Evolutionary conservation across 192 early-diverging fungal genomes (phyloP).

Genomic region (Entophlyctis luteolus): DNA sequence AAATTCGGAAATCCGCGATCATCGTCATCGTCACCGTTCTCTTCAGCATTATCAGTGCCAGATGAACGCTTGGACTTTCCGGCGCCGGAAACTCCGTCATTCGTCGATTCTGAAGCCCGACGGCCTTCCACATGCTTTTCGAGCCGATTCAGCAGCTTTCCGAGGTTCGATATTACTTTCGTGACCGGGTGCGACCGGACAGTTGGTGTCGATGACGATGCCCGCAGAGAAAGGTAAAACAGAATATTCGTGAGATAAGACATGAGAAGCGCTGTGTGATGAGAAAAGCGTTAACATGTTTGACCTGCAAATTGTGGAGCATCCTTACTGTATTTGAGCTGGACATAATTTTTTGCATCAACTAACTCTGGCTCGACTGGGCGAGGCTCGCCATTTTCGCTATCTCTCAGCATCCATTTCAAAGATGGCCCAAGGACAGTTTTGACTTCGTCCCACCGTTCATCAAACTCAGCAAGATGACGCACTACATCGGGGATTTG

Average conservation of each 20-base stretch:
- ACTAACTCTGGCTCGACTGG: not conserved
- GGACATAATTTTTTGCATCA: constrained; percentile 34
- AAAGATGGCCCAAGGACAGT: constrained; percentile 30
- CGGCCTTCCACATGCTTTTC: constrained; percentile 58
- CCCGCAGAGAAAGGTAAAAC: constrained; percentile 70
- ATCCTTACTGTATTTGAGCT: constrained; percentile 38
- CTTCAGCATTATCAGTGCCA: constrained; percentile 15
- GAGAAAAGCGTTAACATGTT: not conserved
- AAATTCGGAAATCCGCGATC: constrained; percentile 16
- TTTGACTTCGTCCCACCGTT: constrained; percentile 36
- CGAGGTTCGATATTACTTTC: constrained; percentile 68
- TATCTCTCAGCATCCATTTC: constrained; percentile 38
- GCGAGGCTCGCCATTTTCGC: constrained; percentile 2
- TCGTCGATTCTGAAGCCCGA: constrained; percentile 23
- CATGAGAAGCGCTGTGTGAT: constrained; percentile 43
- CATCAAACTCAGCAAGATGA: constrained; percentile 27
- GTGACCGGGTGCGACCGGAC: constrained; percentile 73
- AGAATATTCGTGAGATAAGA: constrained; percentile 86
- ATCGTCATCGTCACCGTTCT: constrained; percentile 16
- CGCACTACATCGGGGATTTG: constrained; percentile 35
- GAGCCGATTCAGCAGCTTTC: constrained; percentile 65
- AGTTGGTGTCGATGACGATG: constrained; percentile 61
- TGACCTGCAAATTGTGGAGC: not conserved
- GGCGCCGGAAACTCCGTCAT: constrained; percentile 43
- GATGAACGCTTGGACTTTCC: not conserved